Base-by-base conservation (phyloP, 352 stramenopile species). In the Aphanomyces invadans region DNA sequence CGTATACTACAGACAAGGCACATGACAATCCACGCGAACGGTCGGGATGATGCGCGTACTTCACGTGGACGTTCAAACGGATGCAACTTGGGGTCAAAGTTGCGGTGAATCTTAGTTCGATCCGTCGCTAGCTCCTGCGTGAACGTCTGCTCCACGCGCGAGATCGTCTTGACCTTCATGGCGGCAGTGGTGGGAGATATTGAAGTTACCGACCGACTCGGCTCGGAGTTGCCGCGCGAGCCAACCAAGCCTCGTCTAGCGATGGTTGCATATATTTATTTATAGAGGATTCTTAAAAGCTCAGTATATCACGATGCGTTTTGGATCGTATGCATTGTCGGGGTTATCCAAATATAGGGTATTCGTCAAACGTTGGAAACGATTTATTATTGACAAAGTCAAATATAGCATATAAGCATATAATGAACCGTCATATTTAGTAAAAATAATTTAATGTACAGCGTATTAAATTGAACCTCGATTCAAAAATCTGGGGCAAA, bases 141-240 rank as follows among this genome's bases (percentile, higher is more conserved):
- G 71, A 97, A 98, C 55, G 92, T 86, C 67, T 96, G 89, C 75
- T 97, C 84, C 38, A 96, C 87, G 61, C 97, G 89, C 64, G 90
- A 98, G 60, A 99, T 97, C 9, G 96, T 98, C 82, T 99, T 99
- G 63, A 99, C 95, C 85, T 99, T 99, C 97, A 99, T 99, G n/a
- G 38, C 10, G 44, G 12, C 21, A 4, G 44, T 9, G 9, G 44
- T n/a, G 44, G 12, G 19, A 32, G 49, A 39, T 21, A 32, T 57
- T 57, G 25, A 57, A 57, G 49, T 57, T 57, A 26, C 49, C 25
- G 5, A 57, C 15, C 29, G 49, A 52, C 23, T 52, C 44, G 7
- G 36, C 36, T 15, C 7, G 36, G 44, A 23, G 49, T 57, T 10
- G 49, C 36, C 29, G 25, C 4, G 21, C 49, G 29, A 32, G 49